These are phyloP conservation scores for Didymella lethalis DNA, from an alignment of 2,329 filamentous ascomycete species.

Conservation along the genomic window DNA sequence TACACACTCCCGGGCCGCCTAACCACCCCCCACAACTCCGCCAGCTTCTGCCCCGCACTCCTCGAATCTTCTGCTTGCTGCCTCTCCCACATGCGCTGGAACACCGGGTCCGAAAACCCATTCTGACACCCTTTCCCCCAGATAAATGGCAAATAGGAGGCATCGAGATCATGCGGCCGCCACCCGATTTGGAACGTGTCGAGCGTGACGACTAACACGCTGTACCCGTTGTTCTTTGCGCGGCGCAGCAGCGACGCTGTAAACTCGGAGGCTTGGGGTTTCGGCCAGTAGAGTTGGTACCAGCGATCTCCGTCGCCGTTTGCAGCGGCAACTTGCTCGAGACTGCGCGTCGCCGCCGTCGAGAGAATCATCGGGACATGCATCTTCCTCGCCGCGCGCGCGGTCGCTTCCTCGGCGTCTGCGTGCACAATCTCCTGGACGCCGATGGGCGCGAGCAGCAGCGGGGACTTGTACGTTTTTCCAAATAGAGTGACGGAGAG, in stretches of 20 bases:
- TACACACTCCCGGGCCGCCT: constrained; percentile 47
- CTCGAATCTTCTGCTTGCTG: constrained; percentile 43
- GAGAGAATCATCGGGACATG: constrained; percentile 72
- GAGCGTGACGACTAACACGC: constrained; percentile 73
- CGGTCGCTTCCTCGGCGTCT: constrained; percentile 70
- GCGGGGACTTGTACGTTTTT: constrained; percentile 57
- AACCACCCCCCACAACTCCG: constrained; percentile 49
- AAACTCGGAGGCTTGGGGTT: constrained; percentile 68
- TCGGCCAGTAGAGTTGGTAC: constrained; percentile 80
- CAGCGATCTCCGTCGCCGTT: constrained; percentile 67
- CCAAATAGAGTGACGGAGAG: constrained; percentile 50
- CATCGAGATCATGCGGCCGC: constrained; percentile 73
- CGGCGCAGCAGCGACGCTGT: constrained; percentile 69
- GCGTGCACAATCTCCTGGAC: constrained; percentile 73
- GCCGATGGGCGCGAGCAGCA: constrained; percentile 73
- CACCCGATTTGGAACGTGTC: constrained; percentile 75
- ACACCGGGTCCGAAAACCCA: constrained; percentile 49
- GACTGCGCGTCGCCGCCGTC: constrained; percentile 69
- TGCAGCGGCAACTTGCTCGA: constrained; percentile 71
- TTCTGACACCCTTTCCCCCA: constrained; percentile 51
- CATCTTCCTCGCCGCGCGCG: constrained; percentile 67
- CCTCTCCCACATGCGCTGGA: constrained; percentile 46
- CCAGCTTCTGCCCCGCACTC: constrained; percentile 42
- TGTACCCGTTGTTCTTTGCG: constrained; percentile 68
- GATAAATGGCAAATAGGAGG: constrained; percentile 67